Base-by-base conservation (phyloP, 108 stramenopile species). In the Nitzschia sp. region DNA sequence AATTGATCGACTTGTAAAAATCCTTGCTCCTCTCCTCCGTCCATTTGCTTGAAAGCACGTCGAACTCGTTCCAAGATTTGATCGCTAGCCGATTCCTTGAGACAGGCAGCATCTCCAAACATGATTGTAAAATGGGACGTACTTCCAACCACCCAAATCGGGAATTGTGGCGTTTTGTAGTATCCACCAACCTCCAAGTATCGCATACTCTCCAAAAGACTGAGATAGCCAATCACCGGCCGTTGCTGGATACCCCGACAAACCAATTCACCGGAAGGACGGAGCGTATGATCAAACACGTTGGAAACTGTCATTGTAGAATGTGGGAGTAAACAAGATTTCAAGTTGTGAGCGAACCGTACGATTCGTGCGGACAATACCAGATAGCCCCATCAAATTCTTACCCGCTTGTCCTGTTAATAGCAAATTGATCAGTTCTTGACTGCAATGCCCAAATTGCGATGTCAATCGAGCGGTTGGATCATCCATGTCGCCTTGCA, bases 371-470 rank as follows among this genome's bases (percentile, higher is more conserved):
- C n/a, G n/a, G n/a, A n/a, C n/a, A n/a, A n/a, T n/a, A n/a, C n/a
- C n/a, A n/a, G n/a, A n/a, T n/a, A n/a, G n/a, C n/a, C n/a, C n/a
- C n/a, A n/a, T n/a, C n/a, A n/a, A n/a, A n/a, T n/a, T n/a, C n/a
- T 26, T 59, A 69, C 68, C 68, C 29, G 92, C 92, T 53, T 83
- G 84, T 27, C 96, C 94, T 17, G 85, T 86, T 1, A 95, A 73
- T 8, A 90, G 57, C 26, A 95, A 70, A 71, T 95, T 95, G 68
- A 97, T 87, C 28, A 97, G 72, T 71, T 97, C 96, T 72, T 95
- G 94, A 38, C 84, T 82, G 35, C 89, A 92, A 64, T 97, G 91
- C 23, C 96, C 96, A 69, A 92, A 97, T 66, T 89, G 88, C 5
- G 83, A 77, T 21, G 91, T 92, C 8, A 90, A 69, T 48, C 81